Evolutionary conservation across 768 basidiomycete genomes (phyloP).

Genomic region (Panellus pusillus): DNA sequence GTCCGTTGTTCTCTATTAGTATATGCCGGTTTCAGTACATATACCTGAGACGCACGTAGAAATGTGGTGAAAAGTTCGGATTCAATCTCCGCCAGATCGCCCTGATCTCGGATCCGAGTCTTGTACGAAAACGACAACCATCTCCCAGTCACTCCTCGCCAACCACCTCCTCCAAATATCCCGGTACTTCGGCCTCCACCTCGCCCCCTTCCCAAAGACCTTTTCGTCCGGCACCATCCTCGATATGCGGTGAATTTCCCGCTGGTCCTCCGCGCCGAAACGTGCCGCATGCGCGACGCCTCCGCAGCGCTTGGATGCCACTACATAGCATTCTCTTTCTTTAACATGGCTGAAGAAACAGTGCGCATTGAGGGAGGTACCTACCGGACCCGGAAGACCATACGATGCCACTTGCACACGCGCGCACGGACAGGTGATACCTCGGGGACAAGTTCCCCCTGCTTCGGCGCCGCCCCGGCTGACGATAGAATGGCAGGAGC

Average conservation of each 20-base stretch:
- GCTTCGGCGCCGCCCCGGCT: too few relatives aligned
- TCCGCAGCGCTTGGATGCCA: conserved; percentile 35
- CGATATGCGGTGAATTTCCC: conserved; percentile 43
- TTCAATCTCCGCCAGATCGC: background rate
- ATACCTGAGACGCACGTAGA: too few relatives aligned
- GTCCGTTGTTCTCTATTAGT: too few relatives aligned
- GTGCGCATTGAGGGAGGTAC: conserved; percentile 12
- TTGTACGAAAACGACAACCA: conserved; percentile 5
- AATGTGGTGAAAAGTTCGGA: too few relatives aligned
- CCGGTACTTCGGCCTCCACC: conserved; percentile 30
- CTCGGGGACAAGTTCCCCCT: conserved; percentile 19
- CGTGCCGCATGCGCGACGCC: conserved; percentile 33
- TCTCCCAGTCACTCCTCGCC: conserved; percentile 25
- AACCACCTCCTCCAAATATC: conserved; percentile 42
- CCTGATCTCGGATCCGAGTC: background rate
- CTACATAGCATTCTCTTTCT: conserved; percentile 22
- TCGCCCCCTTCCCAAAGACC: conserved; percentile 28
- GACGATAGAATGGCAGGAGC: conserved; percentile 40
- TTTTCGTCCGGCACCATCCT: conserved; percentile 37
- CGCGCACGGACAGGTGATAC: conserved; percentile 31
- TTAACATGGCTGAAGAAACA: background rate
- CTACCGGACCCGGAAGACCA: conserved; percentile 44
- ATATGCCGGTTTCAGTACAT: too few relatives aligned
- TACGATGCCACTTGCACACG: conserved; percentile 48
- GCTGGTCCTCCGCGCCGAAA: conserved; percentile 38